phyloP scores from a whole-genome alignment of 257 asterid species.

The Linderniella brevidens region DNA sequence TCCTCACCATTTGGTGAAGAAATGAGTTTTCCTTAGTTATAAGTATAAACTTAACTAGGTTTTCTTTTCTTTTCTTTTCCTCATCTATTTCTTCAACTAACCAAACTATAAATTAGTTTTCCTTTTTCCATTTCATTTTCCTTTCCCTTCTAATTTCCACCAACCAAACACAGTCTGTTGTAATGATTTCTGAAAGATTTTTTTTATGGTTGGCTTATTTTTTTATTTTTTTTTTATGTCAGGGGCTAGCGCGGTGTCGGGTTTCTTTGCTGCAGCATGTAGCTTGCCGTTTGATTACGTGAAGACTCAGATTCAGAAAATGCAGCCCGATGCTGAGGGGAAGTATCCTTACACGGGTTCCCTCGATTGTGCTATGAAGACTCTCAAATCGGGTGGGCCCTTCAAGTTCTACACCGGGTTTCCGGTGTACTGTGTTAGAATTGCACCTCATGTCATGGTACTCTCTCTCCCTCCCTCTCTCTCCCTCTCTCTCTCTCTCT shows the following conservation, averaged over 20 bases:
- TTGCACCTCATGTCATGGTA: slow-evolving; percentile 99
- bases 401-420: slow-evolving; percentile 86
- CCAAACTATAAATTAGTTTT: too few relatives aligned
- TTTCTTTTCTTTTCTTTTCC: too few relatives aligned
- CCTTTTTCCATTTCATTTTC: too few relatives aligned
- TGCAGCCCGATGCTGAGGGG: slow-evolving; percentile 88
- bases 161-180: too few relatives aligned
- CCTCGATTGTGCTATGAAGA: slow-evolving; percentile 59
- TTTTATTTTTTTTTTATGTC: slow-evolving; percentile 6
- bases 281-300: slow-evolving; percentile 93
- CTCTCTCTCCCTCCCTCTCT: slow-evolving; percentile 2
- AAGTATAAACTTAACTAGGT: too few relatives aligned
- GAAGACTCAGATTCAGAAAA: slow-evolving; percentile 89
- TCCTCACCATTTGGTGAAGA: too few relatives aligned
- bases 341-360: slow-evolving; percentile 79
- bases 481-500: background rate
- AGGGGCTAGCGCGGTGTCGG: slow-evolving; percentile 85
- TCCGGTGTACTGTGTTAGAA: slow-evolving; percentile 85
- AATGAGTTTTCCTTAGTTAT: too few relatives aligned
- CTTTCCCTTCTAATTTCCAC: too few relatives aligned
- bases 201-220: too few relatives aligned
- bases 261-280: slow-evolving; percentile 84
- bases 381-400: slow-evolving; percentile 72
- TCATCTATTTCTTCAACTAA: too few relatives aligned
- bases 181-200: too few relatives aligned